Percentiles rank a stretch among this genome's conserved stretches.
phyloP scores from a whole-genome alignment of 2,329 filamentous ascomycete species.

The Fusarium lateritium region DNA sequence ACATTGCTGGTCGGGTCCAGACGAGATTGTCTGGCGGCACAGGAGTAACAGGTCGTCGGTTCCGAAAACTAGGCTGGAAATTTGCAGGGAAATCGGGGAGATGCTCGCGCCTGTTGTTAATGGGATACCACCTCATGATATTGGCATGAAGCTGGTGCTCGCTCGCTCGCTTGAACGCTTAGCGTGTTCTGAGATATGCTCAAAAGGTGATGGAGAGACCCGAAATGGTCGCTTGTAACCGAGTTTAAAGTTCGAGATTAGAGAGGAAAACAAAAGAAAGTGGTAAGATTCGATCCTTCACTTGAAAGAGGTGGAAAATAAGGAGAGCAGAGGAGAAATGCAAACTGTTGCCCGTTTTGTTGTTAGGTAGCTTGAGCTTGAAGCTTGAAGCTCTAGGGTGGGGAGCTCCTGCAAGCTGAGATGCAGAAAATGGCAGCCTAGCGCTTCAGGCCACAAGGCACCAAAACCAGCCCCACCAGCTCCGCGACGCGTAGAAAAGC shows the following conservation, averaged over 20 bases:
- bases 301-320: not conserved
- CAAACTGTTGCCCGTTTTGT: not conserved
- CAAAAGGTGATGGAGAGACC: not conserved
- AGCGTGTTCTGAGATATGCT: not conserved
- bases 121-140: not conserved
- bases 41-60: not conserved
- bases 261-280: not conserved
- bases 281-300: not conserved
- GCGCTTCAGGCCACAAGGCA: slow-evolving; percentile 38
- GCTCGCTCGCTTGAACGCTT: no score
- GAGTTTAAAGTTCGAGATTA: not conserved
- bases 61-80: not conserved
- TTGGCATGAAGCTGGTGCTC: not conserved
- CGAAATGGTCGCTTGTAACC: not conserved
- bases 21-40: not conserved
- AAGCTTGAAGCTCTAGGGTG: not conserved
- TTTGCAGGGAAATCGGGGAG: no score
- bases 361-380: not conserved
- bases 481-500: slow-evolving; percentile 37
- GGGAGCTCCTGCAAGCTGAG: not conserved
- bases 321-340: not conserved
- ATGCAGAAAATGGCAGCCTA: slow-evolving; percentile 19
- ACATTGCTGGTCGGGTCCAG: no score
- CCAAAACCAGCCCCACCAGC: slow-evolving; percentile 40
- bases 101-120: no score